Base-by-base conservation (phyloP, 1,284 basidiomycete genomes). In the Puccinia polysora region DNA sequence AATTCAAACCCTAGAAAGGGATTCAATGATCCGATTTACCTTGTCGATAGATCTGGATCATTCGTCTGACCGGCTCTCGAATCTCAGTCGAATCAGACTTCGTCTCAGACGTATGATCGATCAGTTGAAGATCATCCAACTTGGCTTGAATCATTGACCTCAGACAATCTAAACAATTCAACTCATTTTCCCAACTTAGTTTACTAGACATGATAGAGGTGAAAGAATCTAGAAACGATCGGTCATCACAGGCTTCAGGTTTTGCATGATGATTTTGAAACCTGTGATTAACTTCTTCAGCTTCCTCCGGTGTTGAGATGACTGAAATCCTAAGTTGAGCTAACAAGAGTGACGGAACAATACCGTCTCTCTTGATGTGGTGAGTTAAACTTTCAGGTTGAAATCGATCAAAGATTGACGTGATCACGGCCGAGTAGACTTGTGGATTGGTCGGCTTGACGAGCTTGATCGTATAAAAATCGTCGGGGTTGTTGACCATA, bases 381-480 rank as follows among this genome's bases (percentile, higher is more conserved):
- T 70, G 67, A 23, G 20, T 23, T 28, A 70, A 23, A 10, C 25
- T n/a, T 18, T 49, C 20, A 28, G 43, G 5, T 18, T 49, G n/a
- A n/a, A 70, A 70, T 2, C 47, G 25, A 23, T 20, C 28, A 38
- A 50, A 60, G 20, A 70, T 50, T 59, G 20, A 23, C 10, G 10
- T 50, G 0, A 62, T 40, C 7, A 62, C 38, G 6, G 15, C 1
- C 10, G 23, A 59, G 23, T 62, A 36, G 8, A 20, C n/a, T 23
- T 50, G 20, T 34, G 18, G 4, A 1, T n/a, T 20, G 25, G n/a
- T n/a, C 3, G 69, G 69, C 32, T 38, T 28, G 2, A 30, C 32
- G n/a, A 71, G 34, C 32, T 64, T 71, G 32, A 71, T 28, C 18
- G 59, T 25, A 56, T 63, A 63, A 43, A 71, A 55, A 55, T 71